Evolutionary conservation across 208 protist species (phyloP).

Genomic region (Wallacemonas sp.): DNA sequence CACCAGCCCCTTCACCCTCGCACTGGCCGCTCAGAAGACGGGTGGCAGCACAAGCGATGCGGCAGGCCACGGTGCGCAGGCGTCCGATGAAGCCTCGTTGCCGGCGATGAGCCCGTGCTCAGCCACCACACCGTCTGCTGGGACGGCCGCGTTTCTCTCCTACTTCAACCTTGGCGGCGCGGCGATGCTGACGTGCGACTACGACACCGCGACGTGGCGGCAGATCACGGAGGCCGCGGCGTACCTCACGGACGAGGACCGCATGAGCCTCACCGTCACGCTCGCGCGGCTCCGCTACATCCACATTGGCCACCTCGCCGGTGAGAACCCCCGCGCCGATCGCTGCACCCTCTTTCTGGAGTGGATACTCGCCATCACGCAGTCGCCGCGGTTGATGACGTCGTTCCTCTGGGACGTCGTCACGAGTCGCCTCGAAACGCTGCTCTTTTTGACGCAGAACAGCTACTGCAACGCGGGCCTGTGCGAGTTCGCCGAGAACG

Average conservation of each 20-base stretch:
- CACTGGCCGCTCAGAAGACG: not conserved
- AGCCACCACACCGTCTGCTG: not conserved
- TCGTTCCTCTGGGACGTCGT: slow-evolving; percentile 62
- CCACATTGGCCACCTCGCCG: slow-evolving; percentile 54
- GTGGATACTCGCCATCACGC: slow-evolving; percentile 53
- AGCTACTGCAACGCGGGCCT: slow-evolving; percentile 47
- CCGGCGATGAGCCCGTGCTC: slow-evolving; percentile 5
- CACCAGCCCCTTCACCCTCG: slow-evolving; percentile 5
- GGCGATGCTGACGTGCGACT: slow-evolving; percentile 63
- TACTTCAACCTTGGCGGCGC: slow-evolving; percentile 64
- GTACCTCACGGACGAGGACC: slow-evolving; percentile 55
- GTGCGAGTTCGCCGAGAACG: slow-evolving; percentile 39
- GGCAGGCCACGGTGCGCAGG: not conserved
- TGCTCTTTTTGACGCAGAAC: slow-evolving; percentile 52
- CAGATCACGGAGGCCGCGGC: slow-evolving; percentile 53
- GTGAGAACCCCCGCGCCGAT: slow-evolving; percentile 28
- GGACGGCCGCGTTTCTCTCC: slow-evolving; percentile 11
- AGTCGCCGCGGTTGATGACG: slow-evolving; percentile 37
- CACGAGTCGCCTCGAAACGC: slow-evolving; percentile 35
- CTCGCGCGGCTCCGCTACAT: slow-evolving; percentile 43
- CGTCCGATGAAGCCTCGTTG: not conserved
- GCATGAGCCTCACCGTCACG: slow-evolving; percentile 57
- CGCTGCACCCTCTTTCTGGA: slow-evolving; percentile 66
- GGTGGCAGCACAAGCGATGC: not conserved
- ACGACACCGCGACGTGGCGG: slow-evolving; percentile 60